phyloP scores from a whole-genome alignment of 805 yeast species.

The Barnettozyma californica region DNA sequence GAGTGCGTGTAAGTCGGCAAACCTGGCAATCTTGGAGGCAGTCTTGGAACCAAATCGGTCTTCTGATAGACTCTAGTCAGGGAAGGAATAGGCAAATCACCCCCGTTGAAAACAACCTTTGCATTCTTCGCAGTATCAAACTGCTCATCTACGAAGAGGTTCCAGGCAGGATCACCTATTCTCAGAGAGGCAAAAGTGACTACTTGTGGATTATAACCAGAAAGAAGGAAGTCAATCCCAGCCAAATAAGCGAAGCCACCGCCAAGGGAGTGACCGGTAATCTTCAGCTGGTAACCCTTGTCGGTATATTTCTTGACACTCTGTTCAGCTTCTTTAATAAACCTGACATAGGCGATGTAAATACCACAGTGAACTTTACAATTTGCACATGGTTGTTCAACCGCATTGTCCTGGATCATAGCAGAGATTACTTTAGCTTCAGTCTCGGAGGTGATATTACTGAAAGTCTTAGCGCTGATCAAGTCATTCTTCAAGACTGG shows the following conservation, averaged over 20 bases:
- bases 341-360: constrained; percentile 38
- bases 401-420: not conserved
- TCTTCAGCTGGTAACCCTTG: constrained; percentile 45
- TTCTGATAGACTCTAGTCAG: constrained; percentile 52
- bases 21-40: constrained; percentile 45
- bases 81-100: constrained; percentile 19
- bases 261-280: constrained; percentile 74
- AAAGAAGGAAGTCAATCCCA: constrained; percentile 53
- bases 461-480: not conserved
- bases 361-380: constrained; percentile 68
- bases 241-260: constrained; percentile 63
- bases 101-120: constrained; percentile 29
- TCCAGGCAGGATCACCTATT: constrained; percentile 51
- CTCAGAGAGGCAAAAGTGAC: constrained; percentile 64
- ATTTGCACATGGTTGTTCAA: constrained; percentile 33
- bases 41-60: constrained; percentile 51
- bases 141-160: constrained; percentile 45
- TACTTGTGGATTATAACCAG: constrained; percentile 51
- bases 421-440: not conserved
- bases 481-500: constrained; percentile 31
- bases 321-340: constrained; percentile 33
- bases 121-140: constrained; percentile 37
- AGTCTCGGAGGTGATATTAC: not conserved
- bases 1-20: constrained; percentile 25
- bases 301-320: constrained; percentile 29